Evolutionary conservation across 1,284 basidiomycete genomes (phyloP).

Genomic region (Heliocybe sulcata): DNA sequence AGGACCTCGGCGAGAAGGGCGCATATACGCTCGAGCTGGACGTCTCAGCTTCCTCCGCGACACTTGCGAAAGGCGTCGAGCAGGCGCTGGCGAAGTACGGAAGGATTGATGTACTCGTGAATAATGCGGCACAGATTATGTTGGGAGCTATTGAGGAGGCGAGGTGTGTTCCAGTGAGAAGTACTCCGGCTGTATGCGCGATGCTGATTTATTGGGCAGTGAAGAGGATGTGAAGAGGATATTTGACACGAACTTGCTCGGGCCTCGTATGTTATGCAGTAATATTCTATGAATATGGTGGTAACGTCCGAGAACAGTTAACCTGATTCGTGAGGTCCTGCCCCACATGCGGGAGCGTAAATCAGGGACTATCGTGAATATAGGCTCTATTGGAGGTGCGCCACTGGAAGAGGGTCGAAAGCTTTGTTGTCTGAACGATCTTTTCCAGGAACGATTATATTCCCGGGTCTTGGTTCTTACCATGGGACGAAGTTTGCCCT

Average conservation of each 20-base stretch:
- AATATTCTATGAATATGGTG: background rate
- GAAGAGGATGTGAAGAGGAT: background rate
- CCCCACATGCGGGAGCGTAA: slow-evolving; percentile 23
- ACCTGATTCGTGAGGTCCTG: slow-evolving; percentile 22
- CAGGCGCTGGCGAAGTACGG: slow-evolving; percentile 7
- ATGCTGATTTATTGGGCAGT: background rate
- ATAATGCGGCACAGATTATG: slow-evolving; percentile 1
- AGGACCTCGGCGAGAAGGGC: slow-evolving; percentile 5
- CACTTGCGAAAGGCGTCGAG: background rate
- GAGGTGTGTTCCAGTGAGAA: background rate
- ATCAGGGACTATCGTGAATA: slow-evolving; percentile 22
- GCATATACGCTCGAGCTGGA: slow-evolving; percentile 8
- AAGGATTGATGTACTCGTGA: slow-evolving; percentile 7
- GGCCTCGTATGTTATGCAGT: background rate
- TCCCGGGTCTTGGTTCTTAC: slow-evolving; percentile 19
- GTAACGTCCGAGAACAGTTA: slow-evolving; percentile 9
- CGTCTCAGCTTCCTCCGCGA: slow-evolving; percentile 3
- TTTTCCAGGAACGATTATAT: slow-evolving; percentile 17
- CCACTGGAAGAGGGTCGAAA: background rate
- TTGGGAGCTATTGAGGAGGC: slow-evolving; percentile 1
- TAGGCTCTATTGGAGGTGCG: slow-evolving; percentile 21
- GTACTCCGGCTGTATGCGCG: background rate
- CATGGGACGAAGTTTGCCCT: slow-evolving; percentile 26
- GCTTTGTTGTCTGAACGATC: background rate
- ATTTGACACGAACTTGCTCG: background rate